A percentile compares a stretch with the other conserved stretches of the same genome.
phyloP scores from a whole-genome alignment of 805 yeast species.

The Sugiyamaella qingdaonensis region DNA sequence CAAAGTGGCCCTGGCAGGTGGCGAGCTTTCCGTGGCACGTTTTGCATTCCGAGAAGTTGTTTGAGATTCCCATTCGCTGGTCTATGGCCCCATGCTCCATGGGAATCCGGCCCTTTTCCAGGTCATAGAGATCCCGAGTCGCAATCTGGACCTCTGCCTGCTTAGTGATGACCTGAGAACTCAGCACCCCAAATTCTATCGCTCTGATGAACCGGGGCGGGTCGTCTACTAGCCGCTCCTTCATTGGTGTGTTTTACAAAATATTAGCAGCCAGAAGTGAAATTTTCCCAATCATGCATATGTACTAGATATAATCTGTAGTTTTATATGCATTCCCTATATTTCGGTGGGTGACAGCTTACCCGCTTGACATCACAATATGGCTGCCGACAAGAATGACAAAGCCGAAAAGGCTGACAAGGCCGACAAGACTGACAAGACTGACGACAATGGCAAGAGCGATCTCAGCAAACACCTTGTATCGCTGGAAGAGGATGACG shows the following conservation, averaged over 20 bases:
- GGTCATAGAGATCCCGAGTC: conserved; percentile 85
- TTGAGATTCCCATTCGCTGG: conserved; percentile 88
- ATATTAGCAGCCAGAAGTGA: neutral
- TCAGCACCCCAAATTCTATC: conserved; percentile 87
- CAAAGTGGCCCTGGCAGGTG: conserved; percentile 97
- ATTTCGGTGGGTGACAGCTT: neutral
- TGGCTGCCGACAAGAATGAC: neutral
- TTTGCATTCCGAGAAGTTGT: conserved; percentile 76
- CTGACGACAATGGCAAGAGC: conserved; percentile 5
- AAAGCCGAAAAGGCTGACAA: neutral
- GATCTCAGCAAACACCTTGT: conserved; percentile 39
- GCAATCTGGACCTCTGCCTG: conserved; percentile 93
- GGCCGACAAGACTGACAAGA: neutral
- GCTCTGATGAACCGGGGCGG: conserved; percentile 91
- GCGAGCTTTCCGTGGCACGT: conserved; percentile 92
- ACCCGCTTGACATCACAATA: neutral
- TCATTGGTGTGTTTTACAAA: conserved; percentile 30
- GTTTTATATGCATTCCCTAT: neutral
- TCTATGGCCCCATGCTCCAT: conserved; percentile 85
- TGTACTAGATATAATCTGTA: neutral
- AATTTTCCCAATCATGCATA: neutral
- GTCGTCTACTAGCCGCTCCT: conserved; percentile 52
- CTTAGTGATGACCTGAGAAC: conserved; percentile 84
- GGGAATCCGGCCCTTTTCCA: conserved; percentile 84
- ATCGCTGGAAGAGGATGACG: conserved; percentile 91